Evolutionary conservation across 2,329 filamentous ascomycete species (phyloP).

Genomic region (Diaporthe sp.): DNA sequence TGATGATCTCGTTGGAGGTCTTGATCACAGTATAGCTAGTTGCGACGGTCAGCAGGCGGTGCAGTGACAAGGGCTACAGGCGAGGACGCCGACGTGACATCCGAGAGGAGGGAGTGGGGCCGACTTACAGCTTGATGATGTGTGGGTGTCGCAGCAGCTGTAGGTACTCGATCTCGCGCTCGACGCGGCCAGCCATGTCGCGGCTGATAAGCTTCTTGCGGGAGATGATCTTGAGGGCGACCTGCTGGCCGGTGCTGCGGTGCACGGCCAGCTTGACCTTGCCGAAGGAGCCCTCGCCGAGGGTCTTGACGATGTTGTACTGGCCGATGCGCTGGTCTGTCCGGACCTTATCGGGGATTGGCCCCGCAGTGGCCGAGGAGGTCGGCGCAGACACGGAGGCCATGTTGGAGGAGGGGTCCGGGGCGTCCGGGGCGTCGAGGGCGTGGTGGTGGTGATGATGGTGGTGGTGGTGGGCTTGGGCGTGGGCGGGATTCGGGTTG

Average conservation of each 20-base stretch:
- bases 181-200: constrained; percentile 97
- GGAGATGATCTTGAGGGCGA: constrained; percentile 97
- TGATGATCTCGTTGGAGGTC: constrained; percentile 93
- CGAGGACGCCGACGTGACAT: neutral
- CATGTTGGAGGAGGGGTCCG: constrained; percentile 52
- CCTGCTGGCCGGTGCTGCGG: constrained; percentile 91
- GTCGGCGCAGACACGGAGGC: constrained; percentile 48
- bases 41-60: neutral
- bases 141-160: constrained; percentile 96
- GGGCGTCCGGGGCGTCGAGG: constrained; percentile 41
- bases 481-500: constrained; percentile 47
- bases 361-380: constrained; percentile 35
- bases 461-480: neutral
- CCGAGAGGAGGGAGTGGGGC: neutral
- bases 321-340: constrained; percentile 89
- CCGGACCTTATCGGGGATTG: constrained; percentile 64
- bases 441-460: constrained; percentile 27
- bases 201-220: constrained; percentile 95
- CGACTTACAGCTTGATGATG: constrained; percentile 93
- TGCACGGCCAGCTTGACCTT: constrained; percentile 98
- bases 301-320: constrained; percentile 90
- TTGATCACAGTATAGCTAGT: constrained; percentile 95
- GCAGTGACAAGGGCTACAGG: neutral
- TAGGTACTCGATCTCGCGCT: constrained; percentile 98
- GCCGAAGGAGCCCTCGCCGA: constrained; percentile 97